Conservation (phyloP, 2,329 filamentous ascomycete genomes). For the Mollisia scopiformis region DNA sequence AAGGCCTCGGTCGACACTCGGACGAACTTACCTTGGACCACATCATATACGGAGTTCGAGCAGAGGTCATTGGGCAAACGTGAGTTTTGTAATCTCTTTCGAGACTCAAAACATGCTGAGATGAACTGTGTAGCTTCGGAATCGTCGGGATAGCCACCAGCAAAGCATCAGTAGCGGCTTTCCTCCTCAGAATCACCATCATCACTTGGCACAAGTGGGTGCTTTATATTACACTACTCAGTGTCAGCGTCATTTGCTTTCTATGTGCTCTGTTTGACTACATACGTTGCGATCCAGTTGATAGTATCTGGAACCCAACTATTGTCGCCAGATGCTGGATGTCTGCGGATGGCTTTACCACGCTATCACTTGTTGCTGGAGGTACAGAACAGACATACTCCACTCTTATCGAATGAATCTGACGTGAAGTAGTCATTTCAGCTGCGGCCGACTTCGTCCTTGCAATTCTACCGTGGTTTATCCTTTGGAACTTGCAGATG, state of each 20-base stretch:
- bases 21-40: conserved; percentile 1
- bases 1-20: conserved; percentile 18
- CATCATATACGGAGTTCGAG: background rate
- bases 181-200: conserved; percentile 19
- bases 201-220: conserved; percentile 16
- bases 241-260: conserved; percentile 4
- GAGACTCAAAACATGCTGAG: background rate
- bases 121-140: conserved; percentile 10
- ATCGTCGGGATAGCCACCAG: conserved; percentile 19
- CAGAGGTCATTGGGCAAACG: conserved; percentile 23
- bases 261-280: conserved; percentile 18
- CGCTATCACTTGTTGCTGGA: background rate
- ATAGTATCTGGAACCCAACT: conserved; percentile 17
- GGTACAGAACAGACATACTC: background rate
- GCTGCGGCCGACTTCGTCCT: conserved; percentile 39
- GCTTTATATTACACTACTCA: conserved; percentile 12
- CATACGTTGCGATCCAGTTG: conserved; percentile 20
- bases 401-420: background rate
- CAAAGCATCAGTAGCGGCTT: conserved; percentile 19
- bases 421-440: conserved; percentile 2
- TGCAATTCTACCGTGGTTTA: conserved; percentile 42
- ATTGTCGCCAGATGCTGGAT: conserved; percentile 16
- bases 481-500: conserved; percentile 41
- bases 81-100: background rate
- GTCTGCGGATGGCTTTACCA: conserved; percentile 8